Percentiles rank a stretch among this genome's conserved stretches.
Conservation (phyloP, 2,329 filamentous ascomycete genomes). For the Scytalidium lignicola region DNA sequence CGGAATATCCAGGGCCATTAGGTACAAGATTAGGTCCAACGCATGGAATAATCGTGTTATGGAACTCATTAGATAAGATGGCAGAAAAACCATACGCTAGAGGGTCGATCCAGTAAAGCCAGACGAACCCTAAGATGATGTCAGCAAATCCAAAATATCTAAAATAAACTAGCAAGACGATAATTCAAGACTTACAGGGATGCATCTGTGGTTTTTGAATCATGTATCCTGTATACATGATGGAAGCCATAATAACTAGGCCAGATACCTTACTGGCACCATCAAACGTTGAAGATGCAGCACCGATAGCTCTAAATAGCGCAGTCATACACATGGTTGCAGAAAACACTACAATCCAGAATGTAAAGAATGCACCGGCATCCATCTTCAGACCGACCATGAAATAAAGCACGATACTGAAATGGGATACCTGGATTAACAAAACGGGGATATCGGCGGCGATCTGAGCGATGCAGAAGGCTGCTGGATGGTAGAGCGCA, state of each 20-base stretch:
- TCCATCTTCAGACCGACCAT: conserved; percentile 52
- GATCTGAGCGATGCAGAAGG: conserved; percentile 53
- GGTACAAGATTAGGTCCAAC: conserved; percentile 46
- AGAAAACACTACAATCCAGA: conserved; percentile 42
- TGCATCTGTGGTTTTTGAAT: conserved; percentile 59
- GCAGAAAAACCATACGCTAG: conserved; percentile 66
- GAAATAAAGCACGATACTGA: conserved; percentile 57
- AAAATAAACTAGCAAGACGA: too few species aligned
- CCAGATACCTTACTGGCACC: conserved; percentile 53
- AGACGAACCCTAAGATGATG: conserved; percentile 50
- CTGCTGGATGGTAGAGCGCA: conserved; percentile 52
- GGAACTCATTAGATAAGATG: conserved; percentile 67
- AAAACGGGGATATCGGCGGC: conserved; percentile 51
- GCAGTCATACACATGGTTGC: conserved; percentile 54
- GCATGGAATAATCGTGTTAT: conserved; percentile 48
- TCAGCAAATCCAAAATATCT: too few species aligned
- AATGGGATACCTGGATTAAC: conserved; percentile 52
- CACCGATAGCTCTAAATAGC: conserved; percentile 51
- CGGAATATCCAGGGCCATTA: conserved; percentile 40
- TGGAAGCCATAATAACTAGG: conserved; percentile 41
- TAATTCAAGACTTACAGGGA: conserved; percentile 40
- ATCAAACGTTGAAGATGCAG: conserved; percentile 51
- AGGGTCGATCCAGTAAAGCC: conserved; percentile 62
- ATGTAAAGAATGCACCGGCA: conserved; percentile 56
- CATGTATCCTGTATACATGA: conserved; percentile 61